A percentile compares a stretch with the other conserved stretches of the same genome.
These are phyloP conservation scores for Prosopis cineraria DNA, from an alignment of 306 rosid genomes.

Conservation along the genomic window DNA sequence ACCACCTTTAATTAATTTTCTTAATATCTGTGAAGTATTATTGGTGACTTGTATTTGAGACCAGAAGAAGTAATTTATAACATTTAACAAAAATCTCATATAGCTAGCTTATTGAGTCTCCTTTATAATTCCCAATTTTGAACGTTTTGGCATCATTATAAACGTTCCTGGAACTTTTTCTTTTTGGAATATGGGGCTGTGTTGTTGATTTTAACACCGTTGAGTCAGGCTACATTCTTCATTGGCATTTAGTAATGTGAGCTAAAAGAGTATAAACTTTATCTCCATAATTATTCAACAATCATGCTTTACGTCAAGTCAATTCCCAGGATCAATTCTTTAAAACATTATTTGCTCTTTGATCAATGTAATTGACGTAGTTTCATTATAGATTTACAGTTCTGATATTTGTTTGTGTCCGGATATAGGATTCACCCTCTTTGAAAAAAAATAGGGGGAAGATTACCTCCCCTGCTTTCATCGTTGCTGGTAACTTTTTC, in stretches of 20 bases:
- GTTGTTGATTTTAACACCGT: neutral
- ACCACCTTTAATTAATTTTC: too few relatives aligned
- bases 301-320: slow-evolving; percentile 9
- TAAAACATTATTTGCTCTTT: slow-evolving; percentile 16
- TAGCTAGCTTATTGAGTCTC: too few relatives aligned
- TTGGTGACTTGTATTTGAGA: too few relatives aligned
- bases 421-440: neutral
- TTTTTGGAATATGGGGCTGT: neutral
- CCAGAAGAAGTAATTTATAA: neutral
- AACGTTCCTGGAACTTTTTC: neutral
- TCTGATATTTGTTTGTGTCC: slow-evolving; percentile 20
- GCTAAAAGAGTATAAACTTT: slow-evolving; percentile 3
- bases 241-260: neutral
- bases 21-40: too few relatives aligned
- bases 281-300: slow-evolving; percentile 14
- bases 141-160: neutral
- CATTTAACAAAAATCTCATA: neutral
- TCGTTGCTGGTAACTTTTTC: neutral
- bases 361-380: slow-evolving; percentile 14
- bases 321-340: slow-evolving; percentile 11
- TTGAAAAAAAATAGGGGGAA: neutral
- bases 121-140: slow-evolving; percentile 9
- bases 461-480: neutral
- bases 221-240: neutral
- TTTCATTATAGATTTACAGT: neutral